Conservation (phyloP, 331 rosid species). For the Erythrophleum ivorense region DNA sequence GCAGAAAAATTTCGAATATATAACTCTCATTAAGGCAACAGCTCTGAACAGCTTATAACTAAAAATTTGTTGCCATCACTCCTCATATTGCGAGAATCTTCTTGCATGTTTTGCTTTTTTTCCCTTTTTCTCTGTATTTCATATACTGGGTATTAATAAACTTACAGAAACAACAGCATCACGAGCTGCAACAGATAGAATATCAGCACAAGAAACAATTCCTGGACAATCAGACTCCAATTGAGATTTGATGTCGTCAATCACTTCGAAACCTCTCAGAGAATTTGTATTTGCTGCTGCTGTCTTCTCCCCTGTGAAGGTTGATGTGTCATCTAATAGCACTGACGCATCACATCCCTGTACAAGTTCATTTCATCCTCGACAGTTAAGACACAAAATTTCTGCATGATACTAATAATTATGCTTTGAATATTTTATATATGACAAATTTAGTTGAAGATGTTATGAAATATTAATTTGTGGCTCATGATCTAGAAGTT, state of each 20-base stretch:
- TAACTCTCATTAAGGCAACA: neutral
- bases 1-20: neutral
- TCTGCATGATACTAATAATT: too few species aligned
- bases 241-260: slow-evolving; percentile 66
- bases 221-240: slow-evolving; percentile 76
- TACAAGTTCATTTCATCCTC: neutral
- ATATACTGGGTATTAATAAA: neutral
- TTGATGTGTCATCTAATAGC: slow-evolving; percentile 73
- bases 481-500: too few species aligned
- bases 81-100: too few species aligned
- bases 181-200: slow-evolving; percentile 77
- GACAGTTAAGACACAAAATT: too few species aligned
- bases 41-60: too few species aligned
- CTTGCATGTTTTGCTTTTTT: too few species aligned
- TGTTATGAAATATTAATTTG: too few species aligned
- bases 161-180: slow-evolving; percentile 69
- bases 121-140: too few species aligned
- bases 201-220: slow-evolving; percentile 86
- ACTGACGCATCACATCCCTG: slow-evolving; percentile 89
- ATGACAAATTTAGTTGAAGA: too few species aligned
- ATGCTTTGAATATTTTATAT: too few species aligned
- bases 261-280: slow-evolving; percentile 73
- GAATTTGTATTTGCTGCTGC: slow-evolving; percentile 71
- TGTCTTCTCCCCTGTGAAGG: slow-evolving; percentile 80
- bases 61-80: too few species aligned